Evolutionary conservation across 2,329 filamentous ascomycete genomes (phyloP).

Genomic region (Sporothrix brunneoviolacea): DNA sequence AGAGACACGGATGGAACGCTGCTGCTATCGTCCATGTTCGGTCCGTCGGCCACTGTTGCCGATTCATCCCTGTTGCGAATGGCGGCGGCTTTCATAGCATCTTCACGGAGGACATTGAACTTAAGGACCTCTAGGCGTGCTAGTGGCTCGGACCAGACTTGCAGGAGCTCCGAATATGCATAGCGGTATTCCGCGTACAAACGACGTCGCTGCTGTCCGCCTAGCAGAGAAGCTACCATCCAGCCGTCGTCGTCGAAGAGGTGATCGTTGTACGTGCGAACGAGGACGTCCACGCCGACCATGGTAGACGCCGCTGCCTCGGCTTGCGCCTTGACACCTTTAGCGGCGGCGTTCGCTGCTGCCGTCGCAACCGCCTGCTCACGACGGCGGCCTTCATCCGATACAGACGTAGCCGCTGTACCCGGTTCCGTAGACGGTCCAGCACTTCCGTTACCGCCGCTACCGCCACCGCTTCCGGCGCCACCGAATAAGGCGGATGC

Average conservation of each 20-base stretch:
- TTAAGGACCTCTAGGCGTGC: slow-evolving; percentile 62
- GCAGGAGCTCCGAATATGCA: slow-evolving; percentile 62
- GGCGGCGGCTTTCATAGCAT: slow-evolving; percentile 24
- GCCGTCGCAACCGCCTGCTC: slow-evolving; percentile 30
- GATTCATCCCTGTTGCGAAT: not conserved
- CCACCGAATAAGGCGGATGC: slow-evolving; percentile 35
- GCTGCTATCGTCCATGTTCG: slow-evolving; percentile 19
- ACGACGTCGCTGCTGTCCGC: slow-evolving; percentile 37
- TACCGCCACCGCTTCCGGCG: not conserved
- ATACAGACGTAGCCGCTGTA: slow-evolving; percentile 44
- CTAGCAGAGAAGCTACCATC: slow-evolving; percentile 52
- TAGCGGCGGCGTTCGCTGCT: not conserved
- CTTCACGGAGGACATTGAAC: slow-evolving; percentile 56
- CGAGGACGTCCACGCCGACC: slow-evolving; percentile 44
- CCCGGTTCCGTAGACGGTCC: slow-evolving; percentile 35
- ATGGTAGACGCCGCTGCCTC: slow-evolving; percentile 27
- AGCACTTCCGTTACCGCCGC: slow-evolving; percentile 18
- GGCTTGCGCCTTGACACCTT: slow-evolving; percentile 3
- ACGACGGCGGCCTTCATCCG: slow-evolving; percentile 45
- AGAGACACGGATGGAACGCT: slow-evolving; percentile 17
- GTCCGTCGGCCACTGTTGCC: not conserved
- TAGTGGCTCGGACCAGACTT: slow-evolving; percentile 58
- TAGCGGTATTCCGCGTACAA: slow-evolving; percentile 56
- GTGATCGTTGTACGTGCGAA: slow-evolving; percentile 55
- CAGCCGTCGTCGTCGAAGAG: slow-evolving; percentile 64